Percentiles rank a stretch among this genome's conserved stretches.
Evolutionary conservation across 257 asterid species (phyloP).

Genomic region (Solanum rostratum): DNA sequence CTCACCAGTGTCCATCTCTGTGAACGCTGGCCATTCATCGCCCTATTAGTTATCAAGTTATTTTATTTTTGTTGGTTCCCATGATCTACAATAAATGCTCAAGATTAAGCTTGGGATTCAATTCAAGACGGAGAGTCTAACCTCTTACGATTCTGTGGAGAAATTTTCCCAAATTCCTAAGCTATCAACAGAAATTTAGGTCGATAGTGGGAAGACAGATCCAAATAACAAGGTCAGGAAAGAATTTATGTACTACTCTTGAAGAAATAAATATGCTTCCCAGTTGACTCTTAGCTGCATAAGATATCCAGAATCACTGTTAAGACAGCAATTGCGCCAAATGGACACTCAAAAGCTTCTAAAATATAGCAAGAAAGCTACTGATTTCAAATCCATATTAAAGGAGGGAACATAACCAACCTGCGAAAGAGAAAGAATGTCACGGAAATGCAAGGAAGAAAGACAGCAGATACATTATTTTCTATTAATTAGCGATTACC

Average conservation of each 20-base stretch:
- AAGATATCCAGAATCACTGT: not conserved
- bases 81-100: not conserved
- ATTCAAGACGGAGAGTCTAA: not conserved
- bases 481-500: slow-evolving; percentile 18
- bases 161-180: not conserved
- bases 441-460: not conserved
- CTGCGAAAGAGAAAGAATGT: not conserved
- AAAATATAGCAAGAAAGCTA: not conserved
- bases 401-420: not conserved
- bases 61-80: not conserved
- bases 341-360: not conserved
- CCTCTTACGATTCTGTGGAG: not conserved
- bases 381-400: not conserved
- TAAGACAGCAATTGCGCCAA: not conserved
- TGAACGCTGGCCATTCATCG: not conserved
- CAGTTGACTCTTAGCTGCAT: not conserved
- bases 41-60: not conserved
- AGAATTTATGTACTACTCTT: not conserved
- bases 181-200: not conserved
- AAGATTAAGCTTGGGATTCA: not conserved
- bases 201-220: not conserved
- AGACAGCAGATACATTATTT: not conserved
- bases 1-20: not conserved
- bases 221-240: not conserved
- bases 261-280: not conserved